Percentiles rank a stretch among this genome's conserved stretches.
phyloP scores from a whole-genome alignment of 805 yeast genomes.

The Myxozyma mucilagina region DNA sequence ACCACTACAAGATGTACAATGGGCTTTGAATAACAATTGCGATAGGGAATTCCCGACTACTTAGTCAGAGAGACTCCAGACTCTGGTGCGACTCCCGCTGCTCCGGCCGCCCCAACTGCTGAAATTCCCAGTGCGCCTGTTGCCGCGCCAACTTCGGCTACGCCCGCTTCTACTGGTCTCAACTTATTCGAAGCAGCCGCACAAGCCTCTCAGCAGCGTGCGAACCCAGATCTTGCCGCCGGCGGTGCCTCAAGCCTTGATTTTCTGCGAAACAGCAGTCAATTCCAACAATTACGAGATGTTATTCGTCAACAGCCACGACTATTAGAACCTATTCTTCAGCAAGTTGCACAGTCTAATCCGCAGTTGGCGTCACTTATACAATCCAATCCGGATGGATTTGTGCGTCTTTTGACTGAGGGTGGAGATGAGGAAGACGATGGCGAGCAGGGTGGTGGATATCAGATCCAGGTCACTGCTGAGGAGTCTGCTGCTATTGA shows the following conservation, averaged over 20 bases:
- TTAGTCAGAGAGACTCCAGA: conserved; percentile 41
- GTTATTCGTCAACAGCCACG: conserved; percentile 85
- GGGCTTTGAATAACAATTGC: background rate
- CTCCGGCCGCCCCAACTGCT: conserved; percentile 26
- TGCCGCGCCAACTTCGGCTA: conserved; percentile 33
- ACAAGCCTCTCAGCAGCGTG: conserved; percentile 49
- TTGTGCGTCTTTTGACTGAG: conserved; percentile 61
- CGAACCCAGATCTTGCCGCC: conserved; percentile 48
- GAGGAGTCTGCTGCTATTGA: conserved; percentile 88
- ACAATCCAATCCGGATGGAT: conserved; percentile 75
- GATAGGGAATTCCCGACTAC: conserved; percentile 73
- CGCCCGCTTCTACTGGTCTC: conserved; percentile 38
- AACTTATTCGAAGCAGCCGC: conserved; percentile 46
- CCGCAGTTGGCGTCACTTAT: conserved; percentile 74
- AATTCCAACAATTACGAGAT: conserved; percentile 64
- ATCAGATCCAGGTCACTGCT: conserved; percentile 64
- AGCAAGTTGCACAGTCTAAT: conserved; percentile 74
- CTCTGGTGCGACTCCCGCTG: conserved; percentile 34
- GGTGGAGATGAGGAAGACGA: conserved; percentile 52
- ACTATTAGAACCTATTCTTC: conserved; percentile 77
- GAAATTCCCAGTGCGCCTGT: conserved; percentile 32
- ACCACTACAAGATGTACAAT: background rate
- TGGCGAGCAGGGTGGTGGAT: conserved; percentile 41
- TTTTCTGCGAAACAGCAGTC: conserved; percentile 38
- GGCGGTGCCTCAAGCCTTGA: conserved; percentile 51